Evolutionary conservation across 2,329 filamentous ascomycete genomes (phyloP), one percentile per base, ranked within the genome.

Genomic region (Calonectria hawksworthii): DNA sequence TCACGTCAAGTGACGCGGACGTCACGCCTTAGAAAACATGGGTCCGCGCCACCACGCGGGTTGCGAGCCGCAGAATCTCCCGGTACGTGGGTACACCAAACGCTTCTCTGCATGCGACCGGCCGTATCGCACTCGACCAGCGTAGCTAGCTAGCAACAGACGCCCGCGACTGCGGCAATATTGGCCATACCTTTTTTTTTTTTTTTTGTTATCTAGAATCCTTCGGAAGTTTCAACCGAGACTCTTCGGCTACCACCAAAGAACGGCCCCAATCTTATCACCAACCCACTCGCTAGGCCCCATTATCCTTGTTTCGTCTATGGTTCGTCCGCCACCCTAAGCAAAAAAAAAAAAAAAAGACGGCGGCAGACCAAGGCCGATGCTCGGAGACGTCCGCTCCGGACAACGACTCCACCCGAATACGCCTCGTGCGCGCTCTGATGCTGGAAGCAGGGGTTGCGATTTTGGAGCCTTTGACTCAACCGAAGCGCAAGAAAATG

Each of bases 371-470:
- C 74, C 56, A 63, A 63, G 56, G 74, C 75, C 75, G 75, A 76
- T 77, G 68, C 68, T 72, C 75, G 75, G 75, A 77, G 71, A 44
- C 59, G 66, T 61, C 71, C 66, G 66, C 67, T 66, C 72, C 67
- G 67, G 61, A 51, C n/a, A 10, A 16, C 26, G 65, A 59, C 38
- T 70, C 74, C 75, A 75, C 71, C 63, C 50, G 66, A 61, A 38
- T 16, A 61, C 70, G 59, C 8, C 66, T 54, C 26, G 69, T 41
- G 61, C 21, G 66, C 32, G 26, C 59, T 68, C 38, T 54, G 64
- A 63, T 54, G 16, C 44, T 44, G 54, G 63, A 54, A 30, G 30
- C 64, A 51, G 41, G 64, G 61, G 18, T 50, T 50, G 61, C 30
- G 26, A 50, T 18, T 34, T 34, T 38, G 28, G 28, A 23, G 44